These are phyloP conservation scores for Salix purpurea DNA, from an alignment of 345 rosid species.

Conservation along the genomic window DNA sequence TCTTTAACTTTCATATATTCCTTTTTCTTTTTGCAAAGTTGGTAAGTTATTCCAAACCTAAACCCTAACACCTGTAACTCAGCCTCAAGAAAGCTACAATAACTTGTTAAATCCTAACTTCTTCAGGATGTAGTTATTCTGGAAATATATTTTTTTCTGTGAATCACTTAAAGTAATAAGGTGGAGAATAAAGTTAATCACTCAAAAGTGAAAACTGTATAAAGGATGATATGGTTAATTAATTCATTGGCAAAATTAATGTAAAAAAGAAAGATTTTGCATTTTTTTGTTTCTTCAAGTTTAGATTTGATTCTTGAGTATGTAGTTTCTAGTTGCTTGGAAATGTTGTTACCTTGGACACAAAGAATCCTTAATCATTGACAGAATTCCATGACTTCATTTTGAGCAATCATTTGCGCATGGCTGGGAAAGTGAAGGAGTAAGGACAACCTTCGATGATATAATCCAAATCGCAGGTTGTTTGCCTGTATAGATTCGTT, in stretches of 20 bases:
- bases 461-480: constrained; percentile 19
- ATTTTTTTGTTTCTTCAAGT: no score
- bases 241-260: no score
- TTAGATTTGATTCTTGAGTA: no score
- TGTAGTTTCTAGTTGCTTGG: no score
- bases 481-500: constrained; percentile 18
- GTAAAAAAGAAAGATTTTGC: neutral
- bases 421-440: constrained; percentile 5
- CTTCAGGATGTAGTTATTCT: neutral
- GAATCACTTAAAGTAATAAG: constrained; percentile 8
- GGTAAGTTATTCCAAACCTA: constrained; percentile 12
- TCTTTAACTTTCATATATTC: constrained; percentile 25
- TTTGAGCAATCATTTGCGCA: constrained; percentile 30
- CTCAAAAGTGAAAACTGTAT: neutral
- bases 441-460: constrained; percentile 10
- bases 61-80: neutral
- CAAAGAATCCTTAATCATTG: constrained; percentile 9
- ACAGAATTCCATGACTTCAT: constrained; percentile 18
- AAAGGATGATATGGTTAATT: neutral
- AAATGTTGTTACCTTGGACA: no score
- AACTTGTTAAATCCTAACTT: neutral
- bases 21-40: constrained; percentile 24
- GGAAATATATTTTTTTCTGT: constrained; percentile 5
- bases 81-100: no score
- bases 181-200: constrained; percentile 1